Evolutionary conservation across 2,329 filamentous ascomycete species (phyloP).

Genomic region (Tolypocladium paradoxum): DNA sequence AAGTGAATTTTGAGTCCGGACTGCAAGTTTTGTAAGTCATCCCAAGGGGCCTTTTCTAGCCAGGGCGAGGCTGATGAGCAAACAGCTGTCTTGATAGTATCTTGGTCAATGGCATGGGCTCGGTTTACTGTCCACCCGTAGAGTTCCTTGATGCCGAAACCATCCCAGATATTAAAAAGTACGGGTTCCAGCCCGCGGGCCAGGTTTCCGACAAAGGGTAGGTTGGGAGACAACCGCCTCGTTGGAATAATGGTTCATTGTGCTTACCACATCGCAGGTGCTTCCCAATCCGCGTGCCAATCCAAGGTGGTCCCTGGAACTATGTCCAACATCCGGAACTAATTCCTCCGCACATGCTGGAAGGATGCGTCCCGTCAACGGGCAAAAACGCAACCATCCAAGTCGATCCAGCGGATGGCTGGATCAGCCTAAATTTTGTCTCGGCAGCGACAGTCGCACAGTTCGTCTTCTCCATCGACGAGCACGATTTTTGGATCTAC

Average conservation of each 20-base stretch:
- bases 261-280: neutral
- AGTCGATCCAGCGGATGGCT: constrained; percentile 1
- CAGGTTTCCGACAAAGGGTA: constrained; percentile 4
- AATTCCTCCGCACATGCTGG: neutral
- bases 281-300: constrained; percentile 1
- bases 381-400: neutral
- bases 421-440: constrained; percentile 5
- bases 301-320: constrained; percentile 1
- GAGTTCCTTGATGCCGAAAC: constrained; percentile 1
- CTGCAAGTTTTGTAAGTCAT: neutral
- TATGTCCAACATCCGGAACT: neutral
- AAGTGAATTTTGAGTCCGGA: neutral
- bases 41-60: no score
- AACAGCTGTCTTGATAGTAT: constrained; percentile 3
- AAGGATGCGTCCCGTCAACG: neutral
- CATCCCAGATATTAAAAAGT: neutral
- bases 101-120: constrained; percentile 3
- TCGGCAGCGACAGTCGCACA: constrained; percentile 2
- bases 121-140: constrained; percentile 1
- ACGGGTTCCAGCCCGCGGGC: neutral
- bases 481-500: constrained; percentile 31
- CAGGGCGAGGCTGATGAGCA: neutral
- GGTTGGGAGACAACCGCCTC: no score
- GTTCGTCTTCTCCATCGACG: constrained; percentile 25
- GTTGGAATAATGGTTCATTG: no score